Percentiles rank a stretch among this genome's conserved stretches.
Evolutionary conservation across 2,329 filamentous ascomycete species (phyloP).

Genomic region (Hirsutella minnesotensis): DNA sequence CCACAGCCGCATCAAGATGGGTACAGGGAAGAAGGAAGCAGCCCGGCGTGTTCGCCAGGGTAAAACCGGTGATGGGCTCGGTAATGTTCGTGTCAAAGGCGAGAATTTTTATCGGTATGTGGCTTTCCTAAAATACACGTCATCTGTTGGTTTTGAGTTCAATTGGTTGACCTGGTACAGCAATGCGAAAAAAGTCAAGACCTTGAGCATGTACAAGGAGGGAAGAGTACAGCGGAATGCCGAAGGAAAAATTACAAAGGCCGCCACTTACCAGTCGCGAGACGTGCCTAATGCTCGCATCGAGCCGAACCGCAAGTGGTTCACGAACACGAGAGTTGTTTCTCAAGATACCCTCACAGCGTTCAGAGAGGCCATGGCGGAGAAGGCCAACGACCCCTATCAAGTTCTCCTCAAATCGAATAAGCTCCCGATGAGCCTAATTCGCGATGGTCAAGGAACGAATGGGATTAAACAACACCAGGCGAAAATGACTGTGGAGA

Average conservation of each 20-base stretch:
- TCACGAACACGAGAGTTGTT: slow-evolving; percentile 83
- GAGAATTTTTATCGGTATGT: slow-evolving; percentile 91
- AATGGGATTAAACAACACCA: slow-evolving; percentile 87
- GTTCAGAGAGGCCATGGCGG: slow-evolving; percentile 86
- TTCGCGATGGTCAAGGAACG: slow-evolving; percentile 62
- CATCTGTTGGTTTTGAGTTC: slow-evolving; percentile 1
- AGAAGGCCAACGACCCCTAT: slow-evolving; percentile 83
- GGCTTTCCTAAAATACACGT: neutral
- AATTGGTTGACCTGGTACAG: slow-evolving; percentile 15
- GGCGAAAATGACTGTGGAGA: slow-evolving; percentile 88
- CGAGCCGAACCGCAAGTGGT: slow-evolving; percentile 97
- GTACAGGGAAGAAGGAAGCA: slow-evolving; percentile 84
- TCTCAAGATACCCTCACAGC: slow-evolving; percentile 77
- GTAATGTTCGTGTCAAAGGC: slow-evolving; percentile 85
- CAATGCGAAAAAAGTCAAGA: slow-evolving; percentile 76
- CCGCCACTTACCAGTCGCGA: slow-evolving; percentile 71
- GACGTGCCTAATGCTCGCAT: slow-evolving; percentile 76
- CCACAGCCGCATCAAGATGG: slow-evolving; percentile 44
- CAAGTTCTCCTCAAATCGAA: slow-evolving; percentile 92
- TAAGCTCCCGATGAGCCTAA: slow-evolving; percentile 91
- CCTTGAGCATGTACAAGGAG: slow-evolving; percentile 82
- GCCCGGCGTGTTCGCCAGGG: slow-evolving; percentile 74
- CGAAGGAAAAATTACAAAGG: slow-evolving; percentile 70
- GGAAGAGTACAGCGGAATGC: slow-evolving; percentile 74
- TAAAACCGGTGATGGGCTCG: slow-evolving; percentile 75